Base-by-base conservation (phyloP, 202 grass and related monocot genomes). In the Alloteropsis angusta region DNA sequence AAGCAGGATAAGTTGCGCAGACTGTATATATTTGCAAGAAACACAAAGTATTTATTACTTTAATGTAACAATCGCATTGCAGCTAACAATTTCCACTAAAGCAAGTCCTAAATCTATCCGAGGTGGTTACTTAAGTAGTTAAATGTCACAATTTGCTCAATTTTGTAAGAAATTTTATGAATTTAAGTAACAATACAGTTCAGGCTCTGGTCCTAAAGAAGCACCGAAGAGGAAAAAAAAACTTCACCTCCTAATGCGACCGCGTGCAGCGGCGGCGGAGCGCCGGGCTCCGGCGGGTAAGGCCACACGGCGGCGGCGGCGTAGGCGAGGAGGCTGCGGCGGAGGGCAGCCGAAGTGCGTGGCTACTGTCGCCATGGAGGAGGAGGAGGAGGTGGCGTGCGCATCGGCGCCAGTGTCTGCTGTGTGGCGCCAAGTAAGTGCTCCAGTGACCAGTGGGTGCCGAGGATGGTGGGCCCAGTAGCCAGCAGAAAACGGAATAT, bases 371-470 rank as follows among this genome's bases (percentile, higher is more conserved):
- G 86, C 55, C 86, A 85, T 88, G 65, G 32, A 68, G 60, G 52
- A 78, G n/a, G n/a, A n/a, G n/a, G n/a, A n/a, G 43, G 36, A 2
- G 11, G 72, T 44, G 49, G 38, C 60, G 41, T 13, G 69, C 3
- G 22, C 52, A n/a, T 60, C 28, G 25, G 21, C 15, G 44, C 9
- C 44, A 16, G 71, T 50, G 25, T 67, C 64, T 1, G 68, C 53
- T 70, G 86, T 88, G 86, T 88, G 76, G 86, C 76, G 76, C 76
- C 81, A 88, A 84, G 25, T 17, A 28, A 44, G 19, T 19, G 77
- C 44, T 76, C 15, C 28, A 25, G n/a, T n/a, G n/a, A n/a, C n/a
- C n/a, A n/a, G 14, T 42, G 46, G 17, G 12, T 35, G 28, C 46
- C 34, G 76, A 46, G 19, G 76, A 85, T 80, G 83, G 38, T 58